These are phyloP conservation scores for Grigorovia yakushimaensis DNA, from an alignment of 805 yeast species.

Conservation along the genomic window DNA sequence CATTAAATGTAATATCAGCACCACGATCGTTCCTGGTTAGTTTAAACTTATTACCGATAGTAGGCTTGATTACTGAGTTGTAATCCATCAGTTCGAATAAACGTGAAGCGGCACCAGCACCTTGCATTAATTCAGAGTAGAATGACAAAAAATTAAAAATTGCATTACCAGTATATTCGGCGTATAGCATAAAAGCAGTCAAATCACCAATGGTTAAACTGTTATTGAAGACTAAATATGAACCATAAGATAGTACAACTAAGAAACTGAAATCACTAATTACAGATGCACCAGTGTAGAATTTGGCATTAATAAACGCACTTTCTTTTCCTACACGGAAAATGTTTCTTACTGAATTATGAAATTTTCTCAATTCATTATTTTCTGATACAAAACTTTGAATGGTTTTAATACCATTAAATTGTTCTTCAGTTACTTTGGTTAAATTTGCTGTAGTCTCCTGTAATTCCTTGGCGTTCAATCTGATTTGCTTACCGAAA, in stretches of 20 bases:
- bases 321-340: constrained; percentile 65
- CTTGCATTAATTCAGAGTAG: constrained; percentile 94
- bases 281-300: constrained; percentile 67
- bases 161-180: constrained; percentile 87
- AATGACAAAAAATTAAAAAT: constrained; percentile 88
- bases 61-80: constrained; percentile 58
- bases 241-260: constrained; percentile 70
- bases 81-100: constrained; percentile 79
- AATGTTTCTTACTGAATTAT: constrained; percentile 57
- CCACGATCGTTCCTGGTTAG: constrained; percentile 8
- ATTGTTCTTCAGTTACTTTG: constrained; percentile 85
- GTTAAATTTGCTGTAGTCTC: constrained; percentile 80
- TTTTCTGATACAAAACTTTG: constrained; percentile 88
- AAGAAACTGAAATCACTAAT: constrained; percentile 78
- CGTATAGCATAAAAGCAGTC: constrained; percentile 89
- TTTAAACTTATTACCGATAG: constrained; percentile 43
- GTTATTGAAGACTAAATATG: constrained; percentile 68
- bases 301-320: constrained; percentile 70
- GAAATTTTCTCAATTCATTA: constrained; percentile 67
- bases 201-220: constrained; percentile 79
- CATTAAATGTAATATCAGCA: constrained; percentile 48
- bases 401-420: constrained; percentile 78
- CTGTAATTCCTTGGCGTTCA: constrained; percentile 68
- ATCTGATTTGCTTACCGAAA: constrained; percentile 74
- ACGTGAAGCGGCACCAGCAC: constrained; percentile 92